Base-by-base conservation (phyloP, 1,284 basidiomycete genomes). In the Melampsora americana region DNA sequence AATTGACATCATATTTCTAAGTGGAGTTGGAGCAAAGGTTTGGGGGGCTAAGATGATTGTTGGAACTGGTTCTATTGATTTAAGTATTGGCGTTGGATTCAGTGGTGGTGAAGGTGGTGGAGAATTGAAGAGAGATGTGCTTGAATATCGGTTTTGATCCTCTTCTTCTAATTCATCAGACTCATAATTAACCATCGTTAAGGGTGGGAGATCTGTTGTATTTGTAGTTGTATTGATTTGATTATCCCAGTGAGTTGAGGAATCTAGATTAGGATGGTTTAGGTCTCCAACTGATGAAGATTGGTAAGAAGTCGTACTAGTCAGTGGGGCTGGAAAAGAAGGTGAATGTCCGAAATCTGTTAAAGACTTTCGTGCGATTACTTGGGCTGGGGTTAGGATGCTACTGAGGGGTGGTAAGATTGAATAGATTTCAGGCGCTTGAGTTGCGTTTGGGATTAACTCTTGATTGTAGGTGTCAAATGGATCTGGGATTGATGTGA, bases 401-500 rank as follows among this genome's bases (percentile, higher is more conserved):
- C 14, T 61, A 61, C 66, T 75, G 5, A 75, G 44, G 7, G 73
- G 73, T 28, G 66, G 35, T 5, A 75, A 42, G 32, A 75, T 75
- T 26, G 73, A 75, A 61, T 75, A 75, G 26, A 75, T 75, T 32
- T 75, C 73, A 6, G 73, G 73, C 42, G 30, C 56, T 11, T 48
- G 35, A 20, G 39, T 42, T 42, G 23, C 6, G 23, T 61, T 32
- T 1, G 42, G 32, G 11, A 32, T 50, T 1, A 6, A 42, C 9
- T 32, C 16, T 39, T 39, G 69, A 5, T 78, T 78, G 73, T 83
- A 84, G 35, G 80, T 80, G 66, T 82, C 79, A 68, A 84, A 84
- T 0, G 84, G 84, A 68, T 84, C 84, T 0, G 84, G 83, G 26
- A 84, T 83, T 28, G 80, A 77, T 9, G 82, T 77, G 5, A 83